Base-by-base conservation (phyloP, 345 rosid genomes). In the Balakata baccata region DNA sequence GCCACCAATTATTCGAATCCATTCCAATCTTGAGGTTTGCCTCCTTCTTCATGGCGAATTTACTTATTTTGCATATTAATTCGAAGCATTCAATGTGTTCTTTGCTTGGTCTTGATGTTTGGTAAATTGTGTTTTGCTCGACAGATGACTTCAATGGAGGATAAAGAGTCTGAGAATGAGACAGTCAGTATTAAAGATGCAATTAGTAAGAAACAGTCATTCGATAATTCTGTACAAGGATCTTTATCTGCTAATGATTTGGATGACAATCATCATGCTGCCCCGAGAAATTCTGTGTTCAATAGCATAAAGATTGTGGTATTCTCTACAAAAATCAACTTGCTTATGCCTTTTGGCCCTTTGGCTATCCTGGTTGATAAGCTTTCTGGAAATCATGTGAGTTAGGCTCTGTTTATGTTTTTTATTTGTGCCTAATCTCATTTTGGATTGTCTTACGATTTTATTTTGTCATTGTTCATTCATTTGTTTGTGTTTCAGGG, bases 281-380 rank as follows among this genome's bases (percentile, higher is more conserved):
- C 34, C 10, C 46, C 39, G 13, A 45, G 46, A 9, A 63, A 64
- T 77, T 67, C 56, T 64, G 34, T 64, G 11, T 13, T 73, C 39
- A 62, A 37, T 29, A 74, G 81, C 70, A 63, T 83, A 53, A 77
- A 68, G 72, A 68, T 74, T 25, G 81, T 82, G 47, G 46, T 79
- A 22, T 77, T 79, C 50, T 79, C 85, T 4, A 29, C 54, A 51
- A 81, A 60, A 76, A 66, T 78, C 41, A 84, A 78, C 23, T 1
- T 81, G 34, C 74, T 83, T n/a, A 58, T 81, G n/a, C 69, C 77
- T 38, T 81, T 76, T 70, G 81, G 86, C 50, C 80, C 80, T 46
- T 50, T 77, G 11, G 81, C 84, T 25, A 84, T 84, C 54, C 1
- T 84, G 53, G 69, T 84, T 1, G 22, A 67, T 51, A 46, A 63